Base-by-base conservation (phyloP, 768 basidiomycete genomes). In the Suillus ampliporus region DNA sequence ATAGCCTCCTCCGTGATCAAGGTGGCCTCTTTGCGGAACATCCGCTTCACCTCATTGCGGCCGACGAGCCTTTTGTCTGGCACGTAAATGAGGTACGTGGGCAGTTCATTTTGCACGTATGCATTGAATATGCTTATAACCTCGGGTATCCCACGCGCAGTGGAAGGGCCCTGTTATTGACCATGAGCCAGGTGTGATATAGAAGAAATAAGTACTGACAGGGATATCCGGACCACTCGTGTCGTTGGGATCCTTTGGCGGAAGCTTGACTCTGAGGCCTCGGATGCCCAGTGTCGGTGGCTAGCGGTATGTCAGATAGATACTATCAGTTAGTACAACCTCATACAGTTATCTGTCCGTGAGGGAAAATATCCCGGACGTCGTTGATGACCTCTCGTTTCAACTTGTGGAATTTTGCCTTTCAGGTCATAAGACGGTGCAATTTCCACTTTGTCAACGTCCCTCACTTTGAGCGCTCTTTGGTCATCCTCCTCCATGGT, bases 331-430 rank as follows among this genome's bases (percentile, higher is more conserved):
- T 1, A 38, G 13, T 11, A 40, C 17, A 5, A 56, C 10, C 38
- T 56, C 38, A 21, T 40, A 75, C 72, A 57, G 73, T 52, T 61
- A 73, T 72, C 52, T 73, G 64, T 48, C 72, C 72, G 3, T 73
- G 72, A 14, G 74, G 72, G 15, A 73, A 73, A 5, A 74, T 56
- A 8, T 53, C 3, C 14, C 69, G 72, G 41, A 75, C 68, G 15
- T 73, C 72, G 1, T 75, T 62, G 5, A 73, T 74, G 38, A 72
- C 74, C 0, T 74, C 74, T 19, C 65, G 68, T 48, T 68, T 73
- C 15, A 73, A 62, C 31, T 72, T 74, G 53, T 72, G 68, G 62
- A 73, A 74, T 56, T 73, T 73, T 5, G 72, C 72, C 72, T 73
- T 31, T 6, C 6, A 19, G 26, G 11, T 1, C 10, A 26, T 56